phyloP scores from a whole-genome alignment of 441 rosid species.

The Pelargonium citronellum region DNA sequence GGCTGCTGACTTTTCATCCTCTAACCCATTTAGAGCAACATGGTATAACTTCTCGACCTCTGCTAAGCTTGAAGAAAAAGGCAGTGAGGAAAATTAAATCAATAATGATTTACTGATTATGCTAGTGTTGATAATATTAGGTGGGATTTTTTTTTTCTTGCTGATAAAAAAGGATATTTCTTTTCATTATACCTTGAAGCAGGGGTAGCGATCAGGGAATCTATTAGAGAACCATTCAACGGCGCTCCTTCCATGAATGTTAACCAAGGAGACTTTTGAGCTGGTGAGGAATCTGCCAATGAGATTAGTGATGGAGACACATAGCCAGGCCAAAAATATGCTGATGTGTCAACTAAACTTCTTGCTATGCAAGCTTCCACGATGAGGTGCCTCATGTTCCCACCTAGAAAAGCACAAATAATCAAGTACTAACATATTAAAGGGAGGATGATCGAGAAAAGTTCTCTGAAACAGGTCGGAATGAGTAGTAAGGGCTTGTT shows the following conservation, averaged over 20 bases:
- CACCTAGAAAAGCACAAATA: conserved; percentile 35
- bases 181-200: conserved; percentile 47
- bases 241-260: conserved; percentile 56
- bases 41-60: conserved; percentile 56
- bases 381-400: conserved; percentile 64
- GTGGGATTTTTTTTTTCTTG: no score
- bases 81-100: conserved; percentile 22
- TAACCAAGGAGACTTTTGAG: conserved; percentile 53
- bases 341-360: conserved; percentile 51
- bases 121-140: background rate
- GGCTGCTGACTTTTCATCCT: conserved; percentile 52
- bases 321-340: conserved; percentile 61
- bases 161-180: background rate
- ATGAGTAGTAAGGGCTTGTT: conserved; percentile 13
- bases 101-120: background rate
- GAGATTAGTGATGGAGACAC: conserved; percentile 37
- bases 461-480: background rate
- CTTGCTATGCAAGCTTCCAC: conserved; percentile 74
- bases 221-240: conserved; percentile 39
- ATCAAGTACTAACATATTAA: conserved; percentile 11
- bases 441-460: conserved; percentile 9
- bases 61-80: conserved; percentile 41
- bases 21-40: conserved; percentile 50
- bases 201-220: conserved; percentile 40
- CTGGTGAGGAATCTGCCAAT: conserved; percentile 31